Evolutionary conservation across 352 stramenopile species (phyloP).

Genomic region (Pythium biforme): DNA sequence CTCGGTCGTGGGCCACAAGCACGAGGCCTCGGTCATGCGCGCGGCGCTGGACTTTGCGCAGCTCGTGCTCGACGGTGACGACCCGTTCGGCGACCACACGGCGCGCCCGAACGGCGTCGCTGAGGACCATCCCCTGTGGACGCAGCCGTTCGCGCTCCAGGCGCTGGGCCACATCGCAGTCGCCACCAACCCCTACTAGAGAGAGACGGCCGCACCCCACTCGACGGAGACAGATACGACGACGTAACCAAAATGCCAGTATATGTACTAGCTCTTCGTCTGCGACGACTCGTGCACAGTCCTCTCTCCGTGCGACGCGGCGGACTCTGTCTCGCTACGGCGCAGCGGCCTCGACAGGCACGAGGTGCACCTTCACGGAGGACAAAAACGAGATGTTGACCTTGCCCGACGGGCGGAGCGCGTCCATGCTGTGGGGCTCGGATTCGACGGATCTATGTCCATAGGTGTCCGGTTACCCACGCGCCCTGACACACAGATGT

Average conservation of each 20-base stretch:
- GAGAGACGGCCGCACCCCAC: no score
- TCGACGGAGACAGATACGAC: no score
- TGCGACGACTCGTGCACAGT: no score
- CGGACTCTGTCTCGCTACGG: background rate
- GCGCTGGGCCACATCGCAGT: constrained; percentile 1
- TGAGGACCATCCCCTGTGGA: constrained; percentile 9
- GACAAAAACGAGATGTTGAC: background rate
- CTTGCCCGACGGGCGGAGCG: background rate
- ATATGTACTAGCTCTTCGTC: no score
- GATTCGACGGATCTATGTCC: background rate
- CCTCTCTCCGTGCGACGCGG: no score
- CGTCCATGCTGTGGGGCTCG: background rate
- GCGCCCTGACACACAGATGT: background rate
- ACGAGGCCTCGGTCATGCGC: constrained; percentile 11
- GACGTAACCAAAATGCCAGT: no score
- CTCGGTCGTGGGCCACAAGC: constrained; percentile 6
- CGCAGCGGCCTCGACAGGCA: background rate
- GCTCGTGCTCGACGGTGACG: constrained; percentile 8
- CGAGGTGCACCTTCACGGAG: background rate
- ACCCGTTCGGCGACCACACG: background rate
- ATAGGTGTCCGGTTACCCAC: background rate
- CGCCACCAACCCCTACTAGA: background rate
- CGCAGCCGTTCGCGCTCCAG: background rate
- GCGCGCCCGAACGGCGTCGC: background rate
- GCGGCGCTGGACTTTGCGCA: constrained; percentile 13